Base-by-base conservation (phyloP, 176 grass and related monocot genomes). In the Phragmites australis region DNA sequence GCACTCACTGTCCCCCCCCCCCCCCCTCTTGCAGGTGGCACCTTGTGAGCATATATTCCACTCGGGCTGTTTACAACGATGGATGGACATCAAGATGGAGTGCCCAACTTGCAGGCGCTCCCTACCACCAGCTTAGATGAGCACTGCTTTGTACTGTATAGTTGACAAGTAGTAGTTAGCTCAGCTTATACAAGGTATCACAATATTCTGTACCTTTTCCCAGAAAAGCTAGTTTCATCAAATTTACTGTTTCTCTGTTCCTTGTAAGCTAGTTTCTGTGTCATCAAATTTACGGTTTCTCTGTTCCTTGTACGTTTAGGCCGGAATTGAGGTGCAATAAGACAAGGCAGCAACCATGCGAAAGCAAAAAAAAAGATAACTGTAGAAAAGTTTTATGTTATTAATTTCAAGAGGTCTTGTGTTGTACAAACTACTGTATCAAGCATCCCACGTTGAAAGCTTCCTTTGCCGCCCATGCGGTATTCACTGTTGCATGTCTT, bases 21-120 rank as follows among this genome's bases (percentile, higher is more conserved):
- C 42, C 69, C n/a, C 70, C 41, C 30, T 86, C 44, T 8, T 82
- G 19, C 68, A 97, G 94, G 94, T 98, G 45, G 91, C 95, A 74
- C 95, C 95, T 81, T 98, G 95, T 17, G 95, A 98, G 79, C 95
- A 98, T 91, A 91, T 89, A 76, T 98, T 98, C 85, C 95, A 98
- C 87, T 91, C 95, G 16, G 92, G 95, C 30, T 98, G 95, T 86
- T 93, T 98, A 69, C 95, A 98, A 68, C 89, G 95, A 48, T 98
- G 95, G 95, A 98, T 98, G 95, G 95, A 98, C 72, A 98, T 98
- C 72, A 98, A 98, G 85, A 98, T 98, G 95, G 95, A 98, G 84
- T 98, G 95, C 83, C 95, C 95, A 12, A 98, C 95, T 56, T 98
- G 95, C 70, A 85, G 95, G 53, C 95, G 95, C 41, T 81, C 92